These are phyloP conservation scores for Paralagenidium karlingii DNA, from an alignment of 352 stramenopile species.

Conservation along the genomic window DNA sequence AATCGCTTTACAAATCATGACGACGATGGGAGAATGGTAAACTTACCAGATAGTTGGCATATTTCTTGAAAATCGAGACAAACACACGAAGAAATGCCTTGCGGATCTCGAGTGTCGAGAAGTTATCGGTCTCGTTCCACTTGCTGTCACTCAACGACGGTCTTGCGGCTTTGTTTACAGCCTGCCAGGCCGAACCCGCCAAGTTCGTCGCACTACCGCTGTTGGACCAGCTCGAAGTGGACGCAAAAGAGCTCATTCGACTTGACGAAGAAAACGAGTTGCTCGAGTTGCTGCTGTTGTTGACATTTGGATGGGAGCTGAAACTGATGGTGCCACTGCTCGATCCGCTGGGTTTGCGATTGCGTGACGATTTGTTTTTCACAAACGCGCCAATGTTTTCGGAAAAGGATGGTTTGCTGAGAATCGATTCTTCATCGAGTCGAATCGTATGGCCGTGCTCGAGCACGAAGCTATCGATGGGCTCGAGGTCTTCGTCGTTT, in stretches of 20 bases:
- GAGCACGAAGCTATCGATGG: slow-evolving; percentile 53
- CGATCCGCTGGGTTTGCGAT: slow-evolving; percentile 29
- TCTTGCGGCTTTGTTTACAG: no score
- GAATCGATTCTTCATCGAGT: slow-evolving; percentile 35
- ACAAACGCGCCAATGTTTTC: slow-evolving; percentile 32
- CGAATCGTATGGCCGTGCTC: slow-evolving; percentile 64
- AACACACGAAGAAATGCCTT: slow-evolving; percentile 75
- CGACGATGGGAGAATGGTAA: not conserved
- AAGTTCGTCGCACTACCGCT: not conserved
- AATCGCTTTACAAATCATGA: not conserved
- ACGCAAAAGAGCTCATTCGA: no score
- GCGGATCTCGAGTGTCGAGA: slow-evolving; percentile 45
- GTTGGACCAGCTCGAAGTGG: not conserved
- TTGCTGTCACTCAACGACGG: slow-evolving; percentile 35
- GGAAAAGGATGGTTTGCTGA: slow-evolving; percentile 18
- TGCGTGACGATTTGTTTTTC: slow-evolving; percentile 62
- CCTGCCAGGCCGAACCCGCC: not conserved
- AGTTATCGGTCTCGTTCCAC: slow-evolving; percentile 61
- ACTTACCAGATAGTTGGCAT: slow-evolving; percentile 54
- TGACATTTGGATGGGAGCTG: slow-evolving; percentile 7
- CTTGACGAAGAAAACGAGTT: not conserved
- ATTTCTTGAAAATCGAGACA: slow-evolving; percentile 70
- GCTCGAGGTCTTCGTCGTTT: slow-evolving; percentile 70
- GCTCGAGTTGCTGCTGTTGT: not conserved
- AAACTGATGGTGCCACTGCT: slow-evolving; percentile 17